phyloP scores from a whole-genome alignment of 805 yeast genomes.

The Yamadazyma sp. region DNA sequence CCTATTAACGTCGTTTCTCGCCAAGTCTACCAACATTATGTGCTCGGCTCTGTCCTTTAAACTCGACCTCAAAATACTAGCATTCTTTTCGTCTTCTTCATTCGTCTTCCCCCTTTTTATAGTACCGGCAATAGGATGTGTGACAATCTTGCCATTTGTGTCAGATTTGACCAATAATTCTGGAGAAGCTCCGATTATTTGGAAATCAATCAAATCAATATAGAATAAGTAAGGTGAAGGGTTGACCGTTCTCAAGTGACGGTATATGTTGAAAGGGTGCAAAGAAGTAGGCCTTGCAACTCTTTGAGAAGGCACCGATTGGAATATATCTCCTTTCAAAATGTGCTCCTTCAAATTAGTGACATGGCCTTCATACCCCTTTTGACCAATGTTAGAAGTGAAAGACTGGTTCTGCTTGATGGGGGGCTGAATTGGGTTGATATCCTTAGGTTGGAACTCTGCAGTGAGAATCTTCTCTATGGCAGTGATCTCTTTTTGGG shows the following conservation, averaged over 20 bases:
- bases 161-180: conserved; percentile 88
- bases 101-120: conserved; percentile 84
- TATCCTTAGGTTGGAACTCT: conserved; percentile 39
- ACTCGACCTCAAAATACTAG: conserved; percentile 68
- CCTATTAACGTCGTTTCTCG: conserved; percentile 93
- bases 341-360: conserved; percentile 74
- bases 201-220: conserved; percentile 88
- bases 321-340: conserved; percentile 89
- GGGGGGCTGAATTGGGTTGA: conserved; percentile 72
- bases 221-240: conserved; percentile 97
- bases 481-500: conserved; percentile 56
- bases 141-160: conserved; percentile 65
- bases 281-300: conserved; percentile 91
- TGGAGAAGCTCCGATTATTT: conserved; percentile 96
- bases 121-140: conserved; percentile 99
- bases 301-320: conserved; percentile 97
- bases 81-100: conserved; percentile 87
- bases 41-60: conserved; percentile 96
- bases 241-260: conserved; percentile 91
- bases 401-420: conserved; percentile 68
- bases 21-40: conserved; percentile 96
- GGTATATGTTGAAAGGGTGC: conserved; percentile 95
- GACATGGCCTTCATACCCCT: conserved; percentile 89
- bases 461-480: conserved; percentile 52
- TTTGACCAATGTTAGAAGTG: conserved; percentile 88